Evolutionary conservation across 148 eudicot genomes (phyloP).

Genomic region (Gaultheria prostrata): DNA sequence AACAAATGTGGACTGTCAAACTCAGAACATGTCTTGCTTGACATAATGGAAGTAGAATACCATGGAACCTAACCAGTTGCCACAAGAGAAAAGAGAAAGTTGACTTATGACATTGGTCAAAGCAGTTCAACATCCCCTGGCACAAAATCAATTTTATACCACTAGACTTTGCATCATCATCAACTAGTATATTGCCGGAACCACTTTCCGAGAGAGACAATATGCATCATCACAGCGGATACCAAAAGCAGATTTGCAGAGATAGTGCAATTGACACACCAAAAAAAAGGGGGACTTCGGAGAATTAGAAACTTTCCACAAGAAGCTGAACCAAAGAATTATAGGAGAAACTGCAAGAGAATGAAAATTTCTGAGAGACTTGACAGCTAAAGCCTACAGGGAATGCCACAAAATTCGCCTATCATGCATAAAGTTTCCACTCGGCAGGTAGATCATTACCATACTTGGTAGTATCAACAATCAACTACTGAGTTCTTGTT

Average conservation of each 20-base stretch:
- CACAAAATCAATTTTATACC: neutral
- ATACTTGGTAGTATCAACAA: neutral
- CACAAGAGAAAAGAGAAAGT: slow-evolving; percentile 7
- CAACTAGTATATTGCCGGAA: neutral
- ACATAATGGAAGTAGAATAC: neutral
- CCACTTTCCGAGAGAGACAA: neutral
- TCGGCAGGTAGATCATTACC: neutral
- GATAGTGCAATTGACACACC: neutral
- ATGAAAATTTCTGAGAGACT: neutral
- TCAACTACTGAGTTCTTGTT: neutral
- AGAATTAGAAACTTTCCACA: neutral
- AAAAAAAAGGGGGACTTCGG: neutral
- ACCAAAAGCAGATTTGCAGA: neutral
- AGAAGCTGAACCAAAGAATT: neutral
- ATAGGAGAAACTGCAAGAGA: neutral
- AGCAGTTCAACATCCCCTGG: neutral
- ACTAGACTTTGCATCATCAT: neutral
- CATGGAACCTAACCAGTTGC: neutral
- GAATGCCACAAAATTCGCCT: neutral
- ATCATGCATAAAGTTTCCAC: neutral
- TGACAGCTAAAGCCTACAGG: neutral
- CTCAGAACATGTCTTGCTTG: neutral
- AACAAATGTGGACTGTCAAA: neutral
- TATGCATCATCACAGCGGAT: neutral
- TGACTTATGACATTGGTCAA: neutral